Percentiles rank a stretch among this genome's conserved stretches.
These are phyloP conservation scores for Typha latifolia DNA, from an alignment of 176 grass and related monocot genomes.

Conservation along the genomic window DNA sequence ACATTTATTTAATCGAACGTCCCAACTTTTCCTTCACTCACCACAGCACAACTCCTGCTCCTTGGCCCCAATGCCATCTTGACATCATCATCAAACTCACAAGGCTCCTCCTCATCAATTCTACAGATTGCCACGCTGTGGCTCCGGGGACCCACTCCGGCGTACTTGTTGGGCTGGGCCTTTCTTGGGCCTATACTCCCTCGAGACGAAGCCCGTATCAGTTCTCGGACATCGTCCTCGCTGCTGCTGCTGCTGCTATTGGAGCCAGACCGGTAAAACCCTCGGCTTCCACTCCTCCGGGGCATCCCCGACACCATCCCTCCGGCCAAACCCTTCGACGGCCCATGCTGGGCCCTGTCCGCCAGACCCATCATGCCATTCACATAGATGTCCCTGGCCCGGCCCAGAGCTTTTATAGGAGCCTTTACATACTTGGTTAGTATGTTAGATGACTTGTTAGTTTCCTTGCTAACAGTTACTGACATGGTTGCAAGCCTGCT, in stretches of 20 bases:
- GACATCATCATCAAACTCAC: slow-evolving; percentile 29
- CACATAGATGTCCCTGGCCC: slow-evolving; percentile 3
- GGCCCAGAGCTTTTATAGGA: background rate
- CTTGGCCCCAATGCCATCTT: slow-evolving; percentile 12
- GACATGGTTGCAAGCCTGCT: too few species aligned
- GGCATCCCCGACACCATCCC: background rate
- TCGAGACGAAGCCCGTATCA: background rate
- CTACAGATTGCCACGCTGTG: background rate
- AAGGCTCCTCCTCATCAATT: slow-evolving; percentile 38
- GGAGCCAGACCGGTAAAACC: background rate
- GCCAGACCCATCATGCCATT: background rate
- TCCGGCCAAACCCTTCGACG: too few species aligned
- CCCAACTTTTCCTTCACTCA: background rate
- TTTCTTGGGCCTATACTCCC: too few species aligned
- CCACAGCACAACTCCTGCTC: slow-evolving; percentile 46
- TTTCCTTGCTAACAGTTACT: background rate
- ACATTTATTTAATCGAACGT: too few species aligned
- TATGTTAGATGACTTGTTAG: background rate
- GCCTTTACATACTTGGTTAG: background rate
- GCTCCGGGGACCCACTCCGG: background rate
- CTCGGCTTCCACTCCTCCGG: background rate
- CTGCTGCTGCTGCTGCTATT: background rate
- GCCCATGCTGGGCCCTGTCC: background rate
- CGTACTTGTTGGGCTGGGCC: background rate
- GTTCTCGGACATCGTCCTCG: background rate